Conservation (phyloP, 1,284 basidiomycete genomes). For the Ustilago loliicola region DNA sequence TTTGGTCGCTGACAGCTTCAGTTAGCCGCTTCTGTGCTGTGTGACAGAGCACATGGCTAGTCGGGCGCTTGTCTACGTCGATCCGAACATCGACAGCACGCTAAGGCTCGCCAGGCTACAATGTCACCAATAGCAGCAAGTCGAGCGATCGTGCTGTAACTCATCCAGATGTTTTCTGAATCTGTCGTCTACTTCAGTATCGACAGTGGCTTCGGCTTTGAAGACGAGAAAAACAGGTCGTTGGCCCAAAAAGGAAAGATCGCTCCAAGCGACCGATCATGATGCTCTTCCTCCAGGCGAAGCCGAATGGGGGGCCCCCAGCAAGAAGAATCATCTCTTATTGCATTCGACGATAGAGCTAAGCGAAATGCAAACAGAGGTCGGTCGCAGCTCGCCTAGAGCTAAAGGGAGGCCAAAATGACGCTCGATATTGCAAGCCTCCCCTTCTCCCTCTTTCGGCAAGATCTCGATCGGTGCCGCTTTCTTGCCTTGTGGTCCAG, state of each 20-base stretch:
- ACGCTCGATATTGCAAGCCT: not conserved
- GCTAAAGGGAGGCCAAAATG: conserved; percentile 7
- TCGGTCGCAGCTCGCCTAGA: conserved; percentile 1
- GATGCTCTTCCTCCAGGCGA: not conserved
- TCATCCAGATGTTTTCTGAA: not conserved
- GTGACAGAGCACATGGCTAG: conserved; percentile 2
- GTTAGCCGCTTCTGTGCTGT: not conserved
- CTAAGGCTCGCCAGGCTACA: not conserved
- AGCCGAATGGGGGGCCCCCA: not conserved
- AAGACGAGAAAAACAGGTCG: not conserved
- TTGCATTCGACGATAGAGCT: not conserved
- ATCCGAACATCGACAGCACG: not conserved
- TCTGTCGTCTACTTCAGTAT: too few relatives aligned
- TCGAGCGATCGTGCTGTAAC: too few relatives aligned
- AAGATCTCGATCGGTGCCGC: not conserved
- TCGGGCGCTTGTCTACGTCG: not conserved
- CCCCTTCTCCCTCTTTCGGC: not conserved
- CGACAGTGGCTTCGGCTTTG: too few relatives aligned
- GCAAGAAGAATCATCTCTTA: not conserved
- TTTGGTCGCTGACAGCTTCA: not conserved
- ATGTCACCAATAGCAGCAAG: too few relatives aligned
- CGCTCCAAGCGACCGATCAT: not conserved
- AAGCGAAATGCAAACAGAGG: not conserved
- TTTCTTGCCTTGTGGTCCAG: not conserved
- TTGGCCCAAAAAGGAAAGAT: conserved; percentile 8